Conservation (phyloP, 2,329 filamentous ascomycete species). For the Aspergillus pseudoviridinutans region DNA sequence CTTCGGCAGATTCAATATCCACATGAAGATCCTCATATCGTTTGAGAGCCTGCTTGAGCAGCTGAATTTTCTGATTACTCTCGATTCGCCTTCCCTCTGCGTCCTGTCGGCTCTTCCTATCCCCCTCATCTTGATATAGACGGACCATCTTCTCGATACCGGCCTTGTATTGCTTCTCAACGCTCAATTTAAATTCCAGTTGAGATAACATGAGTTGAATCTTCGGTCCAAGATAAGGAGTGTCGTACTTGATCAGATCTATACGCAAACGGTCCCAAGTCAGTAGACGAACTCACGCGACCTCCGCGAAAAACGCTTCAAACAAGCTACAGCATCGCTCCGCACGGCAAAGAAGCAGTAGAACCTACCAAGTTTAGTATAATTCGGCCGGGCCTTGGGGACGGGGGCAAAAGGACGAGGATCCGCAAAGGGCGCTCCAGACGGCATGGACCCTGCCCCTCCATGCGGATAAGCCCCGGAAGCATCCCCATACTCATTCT, state of each 20-base stretch:
- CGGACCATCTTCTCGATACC: conserved; percentile 99
- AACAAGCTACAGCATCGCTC: neutral
- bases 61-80: conserved; percentile 95
- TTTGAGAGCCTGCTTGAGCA: conserved; percentile 92
- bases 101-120: conserved; percentile 91
- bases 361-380: conserved; percentile 83
- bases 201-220: conserved; percentile 99
- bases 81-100: conserved; percentile 85
- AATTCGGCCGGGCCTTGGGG: conserved; percentile 79
- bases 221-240: conserved; percentile 86
- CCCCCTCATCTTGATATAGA: conserved; percentile 93
- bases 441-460: conserved; percentile 72
- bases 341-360: neutral
- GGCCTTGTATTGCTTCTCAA: conserved; percentile 98
- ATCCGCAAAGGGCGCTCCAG: conserved; percentile 72
- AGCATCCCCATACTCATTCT: conserved; percentile 60
- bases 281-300: conserved; percentile 8
- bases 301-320: conserved; percentile 5
- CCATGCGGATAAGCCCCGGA: conserved; percentile 54
- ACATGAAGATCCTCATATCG: conserved; percentile 97
- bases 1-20: conserved; percentile 76
- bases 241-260: conserved; percentile 99
- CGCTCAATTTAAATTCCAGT: conserved; percentile 96
- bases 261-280: conserved; percentile 5
- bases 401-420: conserved; percentile 63